phyloP scores from a whole-genome alignment of 2,329 filamentous ascomycete genomes.

The Nemania sp. region DNA sequence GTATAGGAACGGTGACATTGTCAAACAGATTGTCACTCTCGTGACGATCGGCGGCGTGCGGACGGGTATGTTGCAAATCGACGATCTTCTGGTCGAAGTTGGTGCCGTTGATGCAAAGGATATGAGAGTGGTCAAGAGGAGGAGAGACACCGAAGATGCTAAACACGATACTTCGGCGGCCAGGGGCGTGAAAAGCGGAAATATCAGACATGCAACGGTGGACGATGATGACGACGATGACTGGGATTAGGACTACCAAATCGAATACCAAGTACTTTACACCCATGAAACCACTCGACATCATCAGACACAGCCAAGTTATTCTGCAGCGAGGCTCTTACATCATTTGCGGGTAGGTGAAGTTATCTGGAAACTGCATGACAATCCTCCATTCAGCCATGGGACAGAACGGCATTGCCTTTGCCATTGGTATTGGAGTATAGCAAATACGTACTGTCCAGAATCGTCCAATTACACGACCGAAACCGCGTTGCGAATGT shows the following conservation, averaged over 20 bases:
- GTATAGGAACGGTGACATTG: constrained; percentile 91
- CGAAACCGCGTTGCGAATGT: not conserved
- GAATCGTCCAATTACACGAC: not conserved
- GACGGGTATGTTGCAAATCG: constrained; percentile 74
- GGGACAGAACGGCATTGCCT: not conserved
- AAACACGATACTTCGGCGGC: constrained; percentile 60
- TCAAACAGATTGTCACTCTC: constrained; percentile 89
- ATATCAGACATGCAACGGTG: constrained; percentile 49
- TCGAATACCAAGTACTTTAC: not conserved
- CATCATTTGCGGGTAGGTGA: not conserved
- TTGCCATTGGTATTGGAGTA: not conserved
- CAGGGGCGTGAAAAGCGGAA: constrained; percentile 58
- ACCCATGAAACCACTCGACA: constrained; percentile 9
- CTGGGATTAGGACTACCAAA: constrained; percentile 57
- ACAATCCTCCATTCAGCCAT: constrained; percentile 9
- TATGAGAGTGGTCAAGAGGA: constrained; percentile 70
- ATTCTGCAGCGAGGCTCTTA: not conserved
- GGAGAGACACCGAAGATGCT: constrained; percentile 62
- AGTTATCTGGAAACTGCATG: not conserved
- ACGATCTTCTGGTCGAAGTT: constrained; percentile 79
- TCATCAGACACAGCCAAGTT: not conserved
- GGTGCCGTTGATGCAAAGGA: constrained; percentile 81
- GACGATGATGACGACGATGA: constrained; percentile 57
- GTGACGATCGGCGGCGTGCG: constrained; percentile 74
- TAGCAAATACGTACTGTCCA: constrained; percentile 3